Conservation (phyloP, 768 basidiomycete species). For the Tricholoma saponaceum region DNA sequence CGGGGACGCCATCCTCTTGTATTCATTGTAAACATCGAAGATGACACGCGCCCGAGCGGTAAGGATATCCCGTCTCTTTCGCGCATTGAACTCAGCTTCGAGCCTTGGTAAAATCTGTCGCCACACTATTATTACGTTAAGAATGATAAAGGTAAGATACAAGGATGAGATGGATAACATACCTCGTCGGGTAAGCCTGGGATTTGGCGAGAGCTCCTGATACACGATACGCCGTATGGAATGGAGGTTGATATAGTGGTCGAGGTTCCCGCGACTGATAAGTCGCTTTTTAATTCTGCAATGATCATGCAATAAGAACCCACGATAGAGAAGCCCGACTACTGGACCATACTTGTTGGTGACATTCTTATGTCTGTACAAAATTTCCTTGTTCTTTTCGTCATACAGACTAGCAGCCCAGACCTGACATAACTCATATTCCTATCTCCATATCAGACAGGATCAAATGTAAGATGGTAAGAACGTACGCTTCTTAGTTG, state of each 20-base stretch:
- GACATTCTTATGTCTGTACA: neutral
- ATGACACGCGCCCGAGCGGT: neutral
- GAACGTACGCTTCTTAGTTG: neutral
- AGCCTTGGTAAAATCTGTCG: neutral
- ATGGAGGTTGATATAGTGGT: neutral
- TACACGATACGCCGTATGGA: neutral
- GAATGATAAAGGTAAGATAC: neutral
- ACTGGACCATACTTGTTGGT: neutral
- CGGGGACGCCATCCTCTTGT: neutral
- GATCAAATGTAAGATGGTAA: neutral
- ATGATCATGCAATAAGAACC: neutral
- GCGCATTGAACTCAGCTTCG: neutral
- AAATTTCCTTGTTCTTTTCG: neutral
- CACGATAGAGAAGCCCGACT: neutral
- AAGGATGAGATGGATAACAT: neutral
- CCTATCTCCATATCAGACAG: neutral
- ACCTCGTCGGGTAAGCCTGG: neutral
- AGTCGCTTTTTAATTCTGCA: neutral
- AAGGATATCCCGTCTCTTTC: neutral
- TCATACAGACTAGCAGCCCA: neutral
- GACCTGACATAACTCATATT: neutral
- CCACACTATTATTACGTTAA: neutral
- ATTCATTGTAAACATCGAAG: neutral
- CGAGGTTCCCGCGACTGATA: neutral
- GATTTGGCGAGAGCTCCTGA: neutral